phyloP scores from a whole-genome alignment of 1,284 basidiomycete species.

The Phaffia rhodozyma region DNA sequence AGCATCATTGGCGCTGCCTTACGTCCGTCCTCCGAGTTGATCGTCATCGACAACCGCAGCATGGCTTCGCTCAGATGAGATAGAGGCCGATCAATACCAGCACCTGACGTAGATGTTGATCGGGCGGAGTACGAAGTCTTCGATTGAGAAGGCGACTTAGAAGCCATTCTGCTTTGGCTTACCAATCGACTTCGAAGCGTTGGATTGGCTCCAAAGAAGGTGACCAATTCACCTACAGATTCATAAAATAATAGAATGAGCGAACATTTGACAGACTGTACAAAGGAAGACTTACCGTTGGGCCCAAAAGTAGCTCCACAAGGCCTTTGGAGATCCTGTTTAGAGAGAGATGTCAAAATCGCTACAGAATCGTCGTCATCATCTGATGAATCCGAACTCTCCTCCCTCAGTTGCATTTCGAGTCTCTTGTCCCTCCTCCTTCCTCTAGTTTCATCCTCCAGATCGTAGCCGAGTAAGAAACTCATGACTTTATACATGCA shows the following conservation, averaged over 20 bases:
- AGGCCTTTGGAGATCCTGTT: conserved; percentile 30
- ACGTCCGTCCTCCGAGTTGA: conserved; percentile 7
- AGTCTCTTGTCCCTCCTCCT: neutral
- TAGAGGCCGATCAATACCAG: conserved; percentile 3
- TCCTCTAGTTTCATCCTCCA: conserved; percentile 3
- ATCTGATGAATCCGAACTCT: conserved; percentile 32
- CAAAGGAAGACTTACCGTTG: conserved; percentile 46
- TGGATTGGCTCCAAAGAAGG: conserved; percentile 56
- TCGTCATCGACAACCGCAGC: neutral
- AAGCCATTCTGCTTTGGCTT: conserved; percentile 30
- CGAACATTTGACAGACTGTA: neutral
- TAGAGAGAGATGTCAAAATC: conserved; percentile 26
- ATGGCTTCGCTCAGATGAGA: conserved; percentile 7
- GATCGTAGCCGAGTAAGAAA: conserved; percentile 53
- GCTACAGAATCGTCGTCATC: conserved; percentile 24
- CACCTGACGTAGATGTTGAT: conserved; percentile 17
- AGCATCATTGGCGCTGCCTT: conserved; percentile 6
- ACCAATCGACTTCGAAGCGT: conserved; percentile 24
- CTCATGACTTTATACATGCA: conserved; percentile 36
- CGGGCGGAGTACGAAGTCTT: neutral
- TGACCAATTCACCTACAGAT: conserved; percentile 59
- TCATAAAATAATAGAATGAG: conserved; percentile 7
- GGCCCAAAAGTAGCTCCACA: conserved; percentile 55
- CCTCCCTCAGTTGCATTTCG: conserved; percentile 12
- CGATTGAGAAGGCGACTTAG: conserved; percentile 28